Evolutionary conservation across 1,284 basidiomycete genomes (phyloP), one percentile per base, ranked within the genome.

Genomic region (Schizophyllum amplum): DNA sequence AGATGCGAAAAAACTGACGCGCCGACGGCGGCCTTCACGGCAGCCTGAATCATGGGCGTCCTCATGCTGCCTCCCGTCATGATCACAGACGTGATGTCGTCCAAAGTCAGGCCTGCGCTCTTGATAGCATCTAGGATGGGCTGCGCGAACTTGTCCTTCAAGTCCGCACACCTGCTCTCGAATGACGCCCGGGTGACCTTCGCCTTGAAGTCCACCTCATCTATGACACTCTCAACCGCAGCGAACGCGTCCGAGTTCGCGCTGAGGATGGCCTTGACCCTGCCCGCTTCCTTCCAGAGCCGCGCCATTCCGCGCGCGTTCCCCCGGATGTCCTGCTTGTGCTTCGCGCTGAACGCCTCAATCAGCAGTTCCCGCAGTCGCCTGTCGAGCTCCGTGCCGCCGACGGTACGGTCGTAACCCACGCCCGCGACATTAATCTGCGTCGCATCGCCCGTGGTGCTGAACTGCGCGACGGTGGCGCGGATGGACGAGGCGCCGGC

Each of bases 231-330:
- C 74, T 99, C 96, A 46, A 96, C 89, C 62, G 81, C 78, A 23
- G 86, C 81, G 52, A 72, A 75, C 20, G 89, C 88, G 52, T 94
- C 93, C 9, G 79, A 78, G 69, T 99, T 99, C 53, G 95, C 95
- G 66, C 94, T 97, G 59, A 99, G 75, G 64, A 99, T 90, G 21
- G 88, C 82, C 77, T 98, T 99, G 64, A 98, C 84, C 56, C 94
- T 82, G 52, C 82, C 84, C 0, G 96, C 93, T 72, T 99, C 97
- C 71, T 94, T 94, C 80, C 91, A 88, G 17, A 99, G 73, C 72
- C 95, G 95, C 3, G 92, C 90, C 87, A 98, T 90, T 1, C 90
- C 94, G 59, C 87, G 82, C 66, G 84, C 84, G 69, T 98, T 92
- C 63, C 79, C 77, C 23, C 82, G 77, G 50, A 89, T 78, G 61